phyloP scores from a whole-genome alignment of 2,329 filamentous ascomycete genomes.

The Fusarium illudens region DNA sequence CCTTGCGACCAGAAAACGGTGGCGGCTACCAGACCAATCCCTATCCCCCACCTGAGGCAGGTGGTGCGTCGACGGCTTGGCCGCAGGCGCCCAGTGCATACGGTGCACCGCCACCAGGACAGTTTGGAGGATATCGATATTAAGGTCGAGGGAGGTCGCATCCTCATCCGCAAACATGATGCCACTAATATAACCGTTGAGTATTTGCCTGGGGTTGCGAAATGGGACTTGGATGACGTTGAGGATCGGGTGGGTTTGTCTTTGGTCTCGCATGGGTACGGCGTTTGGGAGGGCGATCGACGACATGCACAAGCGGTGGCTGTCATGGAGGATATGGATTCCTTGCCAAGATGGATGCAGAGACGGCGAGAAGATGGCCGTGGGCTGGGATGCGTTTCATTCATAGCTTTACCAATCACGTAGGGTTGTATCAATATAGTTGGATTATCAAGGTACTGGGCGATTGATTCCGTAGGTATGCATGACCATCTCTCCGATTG shows the following conservation, averaged over 20 bases:
- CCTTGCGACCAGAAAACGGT: constrained; percentile 57
- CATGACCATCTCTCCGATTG: background rate
- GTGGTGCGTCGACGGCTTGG: constrained; percentile 41
- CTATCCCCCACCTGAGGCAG: constrained; percentile 44
- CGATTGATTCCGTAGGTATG: background rate
- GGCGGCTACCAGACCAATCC: constrained; percentile 41
- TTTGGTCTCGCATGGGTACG: constrained; percentile 42
- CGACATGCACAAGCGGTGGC: constrained; percentile 26
- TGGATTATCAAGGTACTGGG: background rate
- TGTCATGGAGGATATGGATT: constrained; percentile 28
- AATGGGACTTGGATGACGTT: constrained; percentile 30
- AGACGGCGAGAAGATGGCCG: background rate
- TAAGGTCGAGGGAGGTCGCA: constrained; percentile 20
- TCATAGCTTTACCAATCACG: background rate
- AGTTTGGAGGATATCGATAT: constrained; percentile 50
- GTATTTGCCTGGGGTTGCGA: constrained; percentile 9
- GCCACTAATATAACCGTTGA: constrained; percentile 22
- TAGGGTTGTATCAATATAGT: background rate
- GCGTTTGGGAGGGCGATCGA: constrained; percentile 39
- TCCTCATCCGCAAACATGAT: constrained; percentile 4
- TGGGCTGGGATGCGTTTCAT: background rate
- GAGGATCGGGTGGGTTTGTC: constrained; percentile 24
- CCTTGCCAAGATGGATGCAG: constrained; percentile 19
- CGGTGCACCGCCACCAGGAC: constrained; percentile 45
- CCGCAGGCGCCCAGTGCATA: constrained; percentile 43